Base-by-base conservation (phyloP, 192 early-diverging fungal species). In the Coemansia sp. region DNA sequence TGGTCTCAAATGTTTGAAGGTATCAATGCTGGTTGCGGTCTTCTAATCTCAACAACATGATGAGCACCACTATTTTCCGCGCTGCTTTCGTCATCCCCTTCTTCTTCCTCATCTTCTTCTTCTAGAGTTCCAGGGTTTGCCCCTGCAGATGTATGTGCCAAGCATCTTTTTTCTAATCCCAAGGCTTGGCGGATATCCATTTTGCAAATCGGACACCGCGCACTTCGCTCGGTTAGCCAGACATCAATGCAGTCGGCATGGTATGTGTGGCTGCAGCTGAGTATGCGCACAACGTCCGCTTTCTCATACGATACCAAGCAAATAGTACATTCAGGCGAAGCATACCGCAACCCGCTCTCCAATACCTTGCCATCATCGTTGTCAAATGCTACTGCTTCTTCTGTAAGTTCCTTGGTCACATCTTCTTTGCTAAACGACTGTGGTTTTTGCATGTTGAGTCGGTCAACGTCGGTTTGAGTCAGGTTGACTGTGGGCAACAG, bases 241-340 rank as follows among this genome's bases (percentile, higher is more conserved):
- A 67, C 79, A 60, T 91, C 90, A 40, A 91, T 77, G 64, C 90
- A 91, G 8, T 76, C 76, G 11, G 60, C 61, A 67, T 91, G 90
- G 67, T 85, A 91, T 30, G 72, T 72, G 62, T 91, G 90, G 8
- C 63, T 67, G 60, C 90, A 91, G 28, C 79, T 51, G 7, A 91
- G 80, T 18, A 84, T 79, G 7, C 90, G 83, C 30, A 88, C 71
- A n/a, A 61, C 31, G 34, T 88, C 88, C 31, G 80, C 83, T 0
- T 60, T 56, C 63, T 85, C 76, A 55, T 86, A 91, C 25, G 78
- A 80, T 63, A 74, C 68, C 49, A 90, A 64, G 64, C 90, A 91
- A 33, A 91, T 80, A 28, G 84, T 85, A 69, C 90, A 91, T 28
- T 80, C 77, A 10, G 68, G 64, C 32, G 77, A 70, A 5, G 83